Evolutionary conservation across 768 basidiomycete species (phyloP).

Genomic region (Podaxis sp.): DNA sequence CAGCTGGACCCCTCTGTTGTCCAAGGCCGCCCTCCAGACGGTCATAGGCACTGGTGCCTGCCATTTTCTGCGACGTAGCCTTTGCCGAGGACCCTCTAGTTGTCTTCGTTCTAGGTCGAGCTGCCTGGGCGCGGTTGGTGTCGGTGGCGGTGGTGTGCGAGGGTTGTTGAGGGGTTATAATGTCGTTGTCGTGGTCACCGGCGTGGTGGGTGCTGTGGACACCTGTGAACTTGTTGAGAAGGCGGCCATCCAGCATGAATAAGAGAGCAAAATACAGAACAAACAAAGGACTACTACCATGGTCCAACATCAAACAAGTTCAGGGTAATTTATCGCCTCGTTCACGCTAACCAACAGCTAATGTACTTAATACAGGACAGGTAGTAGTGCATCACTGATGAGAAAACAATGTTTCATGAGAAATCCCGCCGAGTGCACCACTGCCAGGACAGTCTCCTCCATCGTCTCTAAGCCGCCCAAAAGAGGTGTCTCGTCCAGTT

Average conservation of each 20-base stretch:
- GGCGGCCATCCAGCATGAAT: slow-evolving; percentile 11
- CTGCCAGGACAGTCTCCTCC: neutral
- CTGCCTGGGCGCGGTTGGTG: neutral
- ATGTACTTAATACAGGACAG: neutral
- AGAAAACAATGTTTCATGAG: neutral
- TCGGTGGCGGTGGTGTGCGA: neutral
- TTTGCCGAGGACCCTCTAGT: neutral
- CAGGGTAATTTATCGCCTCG: neutral
- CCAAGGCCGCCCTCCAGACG: slow-evolving; percentile 61
- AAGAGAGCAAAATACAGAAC: neutral
- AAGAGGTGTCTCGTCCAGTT: neutral
- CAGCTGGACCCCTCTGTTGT: slow-evolving; percentile 28
- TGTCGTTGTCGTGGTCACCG: neutral
- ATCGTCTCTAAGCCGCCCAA: neutral
- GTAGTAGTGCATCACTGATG: neutral
- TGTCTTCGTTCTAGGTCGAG: neutral
- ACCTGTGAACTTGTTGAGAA: slow-evolving; percentile 2
- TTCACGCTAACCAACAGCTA: neutral
- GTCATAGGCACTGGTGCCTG: slow-evolving; percentile 39
- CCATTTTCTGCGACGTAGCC: slow-evolving; percentile 1
- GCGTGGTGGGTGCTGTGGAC: neutral
- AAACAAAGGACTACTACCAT: neutral
- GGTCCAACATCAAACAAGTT: slow-evolving; percentile 1
- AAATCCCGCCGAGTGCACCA: neutral
- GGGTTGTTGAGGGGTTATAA: neutral